Conservation (phyloP, 176 grass and related monocot genomes). For the Lolium rigidum region DNA sequence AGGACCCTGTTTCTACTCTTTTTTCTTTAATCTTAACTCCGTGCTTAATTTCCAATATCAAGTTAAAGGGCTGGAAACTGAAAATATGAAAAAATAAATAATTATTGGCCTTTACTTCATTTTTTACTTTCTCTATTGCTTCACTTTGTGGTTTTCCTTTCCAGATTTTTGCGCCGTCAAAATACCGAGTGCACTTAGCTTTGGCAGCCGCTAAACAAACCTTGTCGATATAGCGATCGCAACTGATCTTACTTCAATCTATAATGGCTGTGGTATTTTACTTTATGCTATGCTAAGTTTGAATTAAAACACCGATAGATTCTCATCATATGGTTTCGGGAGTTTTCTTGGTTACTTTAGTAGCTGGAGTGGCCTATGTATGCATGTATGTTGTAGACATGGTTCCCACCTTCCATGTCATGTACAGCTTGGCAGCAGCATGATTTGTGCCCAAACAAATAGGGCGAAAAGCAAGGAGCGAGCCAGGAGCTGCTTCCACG, state of each 20-base stretch:
- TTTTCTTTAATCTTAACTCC: not conserved
- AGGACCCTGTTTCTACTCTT: not conserved
- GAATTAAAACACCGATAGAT: not conserved
- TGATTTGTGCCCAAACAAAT: slow-evolving; percentile 29
- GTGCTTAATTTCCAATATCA: not conserved
- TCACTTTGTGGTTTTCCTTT: not conserved
- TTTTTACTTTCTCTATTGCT: slow-evolving; percentile 13
- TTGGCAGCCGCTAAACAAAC: not conserved
- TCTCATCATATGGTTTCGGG: not conserved
- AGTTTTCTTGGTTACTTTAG: not conserved
- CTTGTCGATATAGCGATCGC: not conserved
- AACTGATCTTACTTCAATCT: too few relatives aligned
- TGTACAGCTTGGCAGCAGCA: slow-evolving; percentile 24
- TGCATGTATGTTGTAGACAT: slow-evolving; percentile 30
- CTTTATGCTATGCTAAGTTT: too few relatives aligned
- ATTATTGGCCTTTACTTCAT: not conserved
- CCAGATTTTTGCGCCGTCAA: not conserved
- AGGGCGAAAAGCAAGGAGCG: not conserved
- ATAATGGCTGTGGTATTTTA: too few relatives aligned
- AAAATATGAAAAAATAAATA: not conserved
- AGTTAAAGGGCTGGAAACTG: not conserved
- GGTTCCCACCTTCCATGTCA: slow-evolving; percentile 36
- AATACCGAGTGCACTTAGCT: not conserved
- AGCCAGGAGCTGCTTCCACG: slow-evolving; percentile 21
- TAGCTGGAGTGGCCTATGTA: not conserved